Percentiles rank a stretch among this genome's conserved stretches.
Evolutionary conservation across 768 basidiomycete genomes (phyloP).

Genomic region (Megacollybia marginata): DNA sequence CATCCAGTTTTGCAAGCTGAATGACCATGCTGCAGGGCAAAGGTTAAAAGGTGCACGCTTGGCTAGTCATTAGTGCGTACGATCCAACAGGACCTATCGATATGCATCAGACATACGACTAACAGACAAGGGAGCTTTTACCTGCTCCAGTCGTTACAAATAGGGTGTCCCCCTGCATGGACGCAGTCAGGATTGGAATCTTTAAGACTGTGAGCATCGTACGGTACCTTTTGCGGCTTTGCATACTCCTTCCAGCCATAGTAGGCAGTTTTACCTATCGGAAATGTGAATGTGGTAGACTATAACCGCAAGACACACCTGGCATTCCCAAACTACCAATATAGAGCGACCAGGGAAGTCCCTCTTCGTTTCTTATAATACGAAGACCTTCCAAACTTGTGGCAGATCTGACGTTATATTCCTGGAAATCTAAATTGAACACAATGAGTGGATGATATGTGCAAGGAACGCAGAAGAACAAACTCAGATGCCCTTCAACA

Average conservation of each 20-base stretch:
- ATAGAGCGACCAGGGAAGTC: conserved; percentile 41
- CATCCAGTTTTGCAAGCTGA: conserved; percentile 44
- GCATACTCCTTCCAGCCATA: conserved; percentile 16
- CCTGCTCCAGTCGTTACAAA: conserved; percentile 37
- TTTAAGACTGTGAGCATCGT: neutral
- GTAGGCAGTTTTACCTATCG: conserved; percentile 18
- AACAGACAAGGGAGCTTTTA: neutral
- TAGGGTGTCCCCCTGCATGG: conserved; percentile 28
- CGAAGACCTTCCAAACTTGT: conserved; percentile 7
- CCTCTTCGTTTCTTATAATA: conserved; percentile 31
- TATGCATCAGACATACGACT: conserved; percentile 32
- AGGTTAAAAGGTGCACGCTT: neutral
- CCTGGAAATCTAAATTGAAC: conserved; percentile 24
- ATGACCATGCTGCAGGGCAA: conserved; percentile 26
- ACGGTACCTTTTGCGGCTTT: conserved; percentile 8
- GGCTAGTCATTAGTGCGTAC: conserved; percentile 23
- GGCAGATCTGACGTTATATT: conserved; percentile 28
- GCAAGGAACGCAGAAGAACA: neutral
- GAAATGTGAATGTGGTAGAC: neutral
- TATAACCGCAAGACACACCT: conserved; percentile 19
- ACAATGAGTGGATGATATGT: neutral
- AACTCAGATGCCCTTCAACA: conserved; percentile 17
- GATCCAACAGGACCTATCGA: conserved; percentile 50
- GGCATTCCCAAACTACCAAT: conserved; percentile 50
- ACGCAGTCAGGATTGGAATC: neutral